These are phyloP conservation scores for Lactifluus pinguis DNA, from an alignment of 768 basidiomycete species.

Conservation along the genomic window DNA sequence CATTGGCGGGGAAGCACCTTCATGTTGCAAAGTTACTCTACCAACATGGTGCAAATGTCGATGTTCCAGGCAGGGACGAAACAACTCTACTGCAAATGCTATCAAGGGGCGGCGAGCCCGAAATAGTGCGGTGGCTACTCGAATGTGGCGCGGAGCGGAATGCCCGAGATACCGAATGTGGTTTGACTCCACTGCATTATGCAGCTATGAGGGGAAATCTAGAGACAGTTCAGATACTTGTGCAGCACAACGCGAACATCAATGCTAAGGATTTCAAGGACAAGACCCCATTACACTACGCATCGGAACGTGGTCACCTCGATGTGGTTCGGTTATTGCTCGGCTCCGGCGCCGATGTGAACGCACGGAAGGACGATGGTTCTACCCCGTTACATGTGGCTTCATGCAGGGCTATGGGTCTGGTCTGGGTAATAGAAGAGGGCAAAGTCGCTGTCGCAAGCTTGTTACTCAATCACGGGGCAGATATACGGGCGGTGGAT, in stretches of 20 bases:
- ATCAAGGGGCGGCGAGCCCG: too few relatives aligned
- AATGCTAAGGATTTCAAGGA: conserved; percentile 20
- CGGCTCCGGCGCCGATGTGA: not conserved
- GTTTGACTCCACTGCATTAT: not conserved
- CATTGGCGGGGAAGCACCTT: not conserved
- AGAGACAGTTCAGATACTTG: not conserved
- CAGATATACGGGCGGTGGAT: not conserved
- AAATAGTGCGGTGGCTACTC: too few relatives aligned
- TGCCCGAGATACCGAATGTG: too few relatives aligned
- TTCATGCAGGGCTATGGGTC: too few relatives aligned
- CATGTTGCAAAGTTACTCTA: not conserved
- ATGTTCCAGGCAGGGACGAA: too few relatives aligned
- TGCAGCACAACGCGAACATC: not conserved
- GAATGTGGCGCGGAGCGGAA: not conserved
- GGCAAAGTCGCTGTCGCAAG: not conserved
- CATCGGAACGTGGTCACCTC: not conserved
- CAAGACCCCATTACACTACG: not conserved
- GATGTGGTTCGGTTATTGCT: not conserved
- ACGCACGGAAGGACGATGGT: not conserved
- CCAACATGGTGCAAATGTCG: too few relatives aligned
- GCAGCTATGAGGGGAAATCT: not conserved
- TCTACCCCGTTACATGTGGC: not conserved
- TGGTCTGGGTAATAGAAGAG: not conserved
- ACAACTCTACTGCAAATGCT: too few relatives aligned
- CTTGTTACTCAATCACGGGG: not conserved